phyloP scores from a whole-genome alignment of 2,329 filamentous ascomycete genomes.

The Emmonsia crescens region DNA sequence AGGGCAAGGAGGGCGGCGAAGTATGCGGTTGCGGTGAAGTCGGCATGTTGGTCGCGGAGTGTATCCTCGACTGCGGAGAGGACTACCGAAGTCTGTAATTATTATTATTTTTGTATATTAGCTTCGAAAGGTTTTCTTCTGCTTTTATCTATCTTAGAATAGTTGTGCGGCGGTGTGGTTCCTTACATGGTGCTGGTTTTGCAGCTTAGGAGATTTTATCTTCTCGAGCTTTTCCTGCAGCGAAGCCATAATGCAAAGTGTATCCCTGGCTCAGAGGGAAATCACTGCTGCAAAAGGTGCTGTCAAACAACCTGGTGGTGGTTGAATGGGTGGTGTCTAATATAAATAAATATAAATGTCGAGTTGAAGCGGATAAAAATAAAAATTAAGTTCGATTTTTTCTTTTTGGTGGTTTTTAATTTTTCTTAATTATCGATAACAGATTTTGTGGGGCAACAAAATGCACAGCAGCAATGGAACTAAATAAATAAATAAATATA shows the following conservation, averaged over 20 bases:
- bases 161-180: neutral
- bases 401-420: neutral
- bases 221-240: conserved; percentile 90
- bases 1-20: conserved; percentile 91
- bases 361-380: neutral
- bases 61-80: conserved; percentile 88
- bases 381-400: neutral
- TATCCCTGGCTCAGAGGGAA: conserved; percentile 19
- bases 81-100: conserved; percentile 63
- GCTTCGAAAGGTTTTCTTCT: neutral
- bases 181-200: conserved; percentile 83
- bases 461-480: neutral
- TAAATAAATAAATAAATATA: too few species aligned
- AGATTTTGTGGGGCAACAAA: neutral
- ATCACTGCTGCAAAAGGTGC: conserved; percentile 9
- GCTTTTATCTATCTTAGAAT: neutral
- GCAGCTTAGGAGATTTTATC: conserved; percentile 91
- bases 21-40: conserved; percentile 78
- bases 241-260: conserved; percentile 40
- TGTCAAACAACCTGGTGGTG: neutral
- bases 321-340: neutral
- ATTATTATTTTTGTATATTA: conserved; percentile 12
- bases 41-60: conserved; percentile 74
- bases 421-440: neutral
- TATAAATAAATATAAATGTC: neutral